These are phyloP conservation scores for Alternaria brassicae DNA, from an alignment of 2,329 filamentous ascomycete genomes.

Conservation along the genomic window DNA sequence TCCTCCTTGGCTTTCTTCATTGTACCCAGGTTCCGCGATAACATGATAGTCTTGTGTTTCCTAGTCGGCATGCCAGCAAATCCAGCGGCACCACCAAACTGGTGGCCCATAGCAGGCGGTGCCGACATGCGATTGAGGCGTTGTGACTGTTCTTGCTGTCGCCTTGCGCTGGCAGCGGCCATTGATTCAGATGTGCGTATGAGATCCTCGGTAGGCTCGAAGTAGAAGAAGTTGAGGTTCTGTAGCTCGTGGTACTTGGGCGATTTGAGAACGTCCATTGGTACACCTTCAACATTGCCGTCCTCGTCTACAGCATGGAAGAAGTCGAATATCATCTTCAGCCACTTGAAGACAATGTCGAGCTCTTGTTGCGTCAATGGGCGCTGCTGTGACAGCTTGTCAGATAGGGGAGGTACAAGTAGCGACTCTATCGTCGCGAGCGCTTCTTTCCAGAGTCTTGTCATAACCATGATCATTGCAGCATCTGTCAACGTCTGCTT, in stretches of 20 bases:
- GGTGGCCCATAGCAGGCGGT: slow-evolving; percentile 63
- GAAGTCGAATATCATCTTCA: slow-evolving; percentile 88
- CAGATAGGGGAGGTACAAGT: slow-evolving; percentile 90
- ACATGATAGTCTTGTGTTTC: slow-evolving; percentile 74
- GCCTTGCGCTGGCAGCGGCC: slow-evolving; percentile 83
- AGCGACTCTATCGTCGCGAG: slow-evolving; percentile 88
- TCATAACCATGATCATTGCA: slow-evolving; percentile 99
- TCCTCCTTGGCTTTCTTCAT: slow-evolving; percentile 97
- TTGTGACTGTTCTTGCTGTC: slow-evolving; percentile 68
- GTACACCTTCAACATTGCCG: slow-evolving; percentile 85
- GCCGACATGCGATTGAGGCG: slow-evolving; percentile 73
- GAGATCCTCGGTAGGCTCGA: slow-evolving; percentile 86
- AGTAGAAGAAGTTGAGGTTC: slow-evolving; percentile 98
- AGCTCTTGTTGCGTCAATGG: slow-evolving; percentile 86
- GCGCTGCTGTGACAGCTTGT: slow-evolving; percentile 88
- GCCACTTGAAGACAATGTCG: slow-evolving; percentile 94
- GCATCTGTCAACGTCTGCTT: slow-evolving; percentile 92
- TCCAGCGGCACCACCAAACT: slow-evolving; percentile 59
- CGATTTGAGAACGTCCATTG: slow-evolving; percentile 89
- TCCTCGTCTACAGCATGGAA: slow-evolving; percentile 93
- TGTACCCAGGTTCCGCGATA: slow-evolving; percentile 90
- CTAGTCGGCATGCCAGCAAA: slow-evolving; percentile 67
- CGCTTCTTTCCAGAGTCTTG: slow-evolving; percentile 96
- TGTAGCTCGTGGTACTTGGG: slow-evolving; percentile 98
- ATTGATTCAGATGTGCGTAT: slow-evolving; percentile 96